phyloP scores from a whole-genome alignment of 345 rosid species.

The Acer yangbiense region DNA sequence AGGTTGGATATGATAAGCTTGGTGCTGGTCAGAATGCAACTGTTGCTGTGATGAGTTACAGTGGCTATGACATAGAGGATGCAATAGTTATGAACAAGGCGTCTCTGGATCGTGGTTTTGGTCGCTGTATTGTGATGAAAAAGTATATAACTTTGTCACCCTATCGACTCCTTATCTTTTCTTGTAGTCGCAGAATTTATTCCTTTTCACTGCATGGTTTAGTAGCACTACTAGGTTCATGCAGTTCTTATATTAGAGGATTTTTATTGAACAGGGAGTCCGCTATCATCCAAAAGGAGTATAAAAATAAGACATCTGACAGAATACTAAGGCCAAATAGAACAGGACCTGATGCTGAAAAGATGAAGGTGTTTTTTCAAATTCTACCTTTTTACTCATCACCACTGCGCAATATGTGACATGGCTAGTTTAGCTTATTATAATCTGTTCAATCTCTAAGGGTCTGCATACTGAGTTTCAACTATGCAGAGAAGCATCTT shows the following conservation, averaged over 20 bases:
- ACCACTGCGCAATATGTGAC: too few species aligned
- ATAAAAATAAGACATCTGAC: conserved; percentile 50
- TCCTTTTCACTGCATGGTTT: not conserved
- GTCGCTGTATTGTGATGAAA: conserved; percentile 93
- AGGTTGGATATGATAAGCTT: conserved; percentile 95
- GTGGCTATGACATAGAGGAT: conserved; percentile 97
- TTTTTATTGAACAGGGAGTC: conserved; percentile 45
- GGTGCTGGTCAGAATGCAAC: conserved; percentile 99
- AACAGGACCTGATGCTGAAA: conserved; percentile 61
- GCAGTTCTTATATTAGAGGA: conserved; percentile 10
- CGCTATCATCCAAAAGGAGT: conserved; percentile 41
- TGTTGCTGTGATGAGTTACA: conserved; percentile 94
- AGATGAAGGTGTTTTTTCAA: conserved; percentile 58
- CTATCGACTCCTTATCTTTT: conserved; percentile 5
- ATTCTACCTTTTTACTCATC: too few species aligned
- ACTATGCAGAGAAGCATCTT: not conserved
- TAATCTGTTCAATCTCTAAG: too few species aligned
- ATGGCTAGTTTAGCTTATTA: too few species aligned
- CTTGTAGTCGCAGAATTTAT: not conserved
- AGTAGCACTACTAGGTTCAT: not conserved
- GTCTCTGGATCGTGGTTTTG: conserved; percentile 98
- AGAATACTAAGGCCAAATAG: conserved; percentile 71
- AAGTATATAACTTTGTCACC: conserved; percentile 43
- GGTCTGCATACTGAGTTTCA: not conserved
- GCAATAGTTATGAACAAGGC: conserved; percentile 98